phyloP scores from a whole-genome alignment of 768 basidiomycete species.

The Mycena alexandri region DNA sequence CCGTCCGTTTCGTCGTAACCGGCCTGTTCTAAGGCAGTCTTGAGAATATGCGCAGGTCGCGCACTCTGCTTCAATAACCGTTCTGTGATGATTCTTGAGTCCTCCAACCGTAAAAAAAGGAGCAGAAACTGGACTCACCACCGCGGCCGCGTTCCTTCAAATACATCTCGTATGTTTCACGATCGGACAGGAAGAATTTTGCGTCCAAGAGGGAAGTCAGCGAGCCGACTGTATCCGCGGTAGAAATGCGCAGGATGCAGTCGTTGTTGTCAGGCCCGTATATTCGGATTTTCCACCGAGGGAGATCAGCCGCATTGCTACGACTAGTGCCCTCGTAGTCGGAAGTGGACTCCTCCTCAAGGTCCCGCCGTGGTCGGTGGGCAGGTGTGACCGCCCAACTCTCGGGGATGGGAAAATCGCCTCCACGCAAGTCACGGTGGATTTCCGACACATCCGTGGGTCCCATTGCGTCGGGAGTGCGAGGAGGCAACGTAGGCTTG shows the following conservation, averaged over 20 bases:
- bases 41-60: constrained; percentile 85
- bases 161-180: constrained; percentile 77
- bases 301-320: constrained; percentile 8
- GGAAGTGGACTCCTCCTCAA: constrained; percentile 45
- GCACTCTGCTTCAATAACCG: constrained; percentile 85
- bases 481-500: constrained; percentile 36
- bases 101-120: constrained; percentile 1
- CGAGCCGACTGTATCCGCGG: constrained; percentile 60
- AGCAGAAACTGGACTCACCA: constrained; percentile 58
- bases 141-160: constrained; percentile 76
- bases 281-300: constrained; percentile 59
- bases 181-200: constrained; percentile 45
- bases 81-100: constrained; percentile 61
- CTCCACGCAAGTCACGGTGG: neutral
- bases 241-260: constrained; percentile 73
- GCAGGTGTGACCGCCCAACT: constrained; percentile 23
- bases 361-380: constrained; percentile 3
- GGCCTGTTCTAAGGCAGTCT: constrained; percentile 85
- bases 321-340: constrained; percentile 37
- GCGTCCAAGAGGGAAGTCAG: constrained; percentile 16
- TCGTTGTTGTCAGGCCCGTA: constrained; percentile 80
- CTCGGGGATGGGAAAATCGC: constrained; percentile 45
- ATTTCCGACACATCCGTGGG: constrained; percentile 3
- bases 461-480: constrained; percentile 7
- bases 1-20: constrained; percentile 91